Evolutionary conservation across 129 eudicot species (phyloP), one percentile per base, ranked within the genome.

Genomic region (Helianthus tuberosus): DNA sequence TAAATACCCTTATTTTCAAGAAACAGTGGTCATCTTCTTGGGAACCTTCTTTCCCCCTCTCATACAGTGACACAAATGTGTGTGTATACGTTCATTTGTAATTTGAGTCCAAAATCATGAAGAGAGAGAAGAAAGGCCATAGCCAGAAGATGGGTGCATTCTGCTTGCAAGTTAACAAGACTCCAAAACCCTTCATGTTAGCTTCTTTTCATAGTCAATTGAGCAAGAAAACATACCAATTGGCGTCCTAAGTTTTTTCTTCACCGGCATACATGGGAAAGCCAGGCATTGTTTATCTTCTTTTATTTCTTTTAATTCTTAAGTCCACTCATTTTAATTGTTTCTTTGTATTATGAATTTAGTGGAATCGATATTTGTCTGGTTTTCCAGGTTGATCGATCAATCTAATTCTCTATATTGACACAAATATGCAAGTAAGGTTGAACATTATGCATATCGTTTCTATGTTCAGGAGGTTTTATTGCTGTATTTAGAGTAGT

Each of bases 201-300:
- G 16, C 54, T 77, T 72, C 67, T 43, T n/a, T n/a, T 66, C 66
- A 51, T 17, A 64, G 38, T 38, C 46, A 74, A 63, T 51, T 17
- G 41, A 35, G 11, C 59, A 63, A 70, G 38, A 50, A 75, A 38
- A 48, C 48, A 67, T 47, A 66, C 80, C 50, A 43, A 29, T 32
- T 64, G 46, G 63, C 14, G 46, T 43, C 52, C 14, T 63, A 59
- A 72, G 76, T 57, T 81, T 75, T 66, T 53, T 77, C 58, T 70
- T 76, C 73, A 81, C 81, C 78, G 91, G 91, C 91, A 84, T 86
- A 86, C 88, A 86, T 65, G 91, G 91, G 91, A 83, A 86, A 77
- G 91, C 91, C 91, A 86, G 91, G 91, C 91, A 86, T 80, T 86
- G 84, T 16, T 83, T 32, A 73, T 71, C 63, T 71, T 64, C 63